phyloP scores from a whole-genome alignment of 2,329 filamentous ascomycete species.

The Cryoendolithus antarcticus region DNA sequence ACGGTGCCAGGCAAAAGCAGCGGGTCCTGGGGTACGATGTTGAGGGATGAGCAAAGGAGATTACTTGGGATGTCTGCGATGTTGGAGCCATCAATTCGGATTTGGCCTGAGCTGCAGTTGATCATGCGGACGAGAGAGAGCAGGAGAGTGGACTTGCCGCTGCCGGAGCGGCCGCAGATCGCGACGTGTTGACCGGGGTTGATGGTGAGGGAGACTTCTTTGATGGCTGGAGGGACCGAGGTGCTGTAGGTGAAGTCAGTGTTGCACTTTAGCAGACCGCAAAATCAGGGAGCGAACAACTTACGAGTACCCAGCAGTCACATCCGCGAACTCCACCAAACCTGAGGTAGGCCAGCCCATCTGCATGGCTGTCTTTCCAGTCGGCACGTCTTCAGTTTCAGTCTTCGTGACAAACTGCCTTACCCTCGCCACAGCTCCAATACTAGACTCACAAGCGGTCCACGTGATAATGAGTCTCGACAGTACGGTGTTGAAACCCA shows the following conservation, averaged over 20 bases:
- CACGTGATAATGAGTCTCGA: not conserved
- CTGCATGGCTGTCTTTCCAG: no score
- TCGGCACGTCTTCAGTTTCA: no score
- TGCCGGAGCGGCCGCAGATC: conserved; percentile 19
- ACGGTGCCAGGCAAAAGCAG: conserved; percentile 72
- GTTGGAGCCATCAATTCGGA: conserved; percentile 38
- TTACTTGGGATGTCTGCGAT: conserved; percentile 14
- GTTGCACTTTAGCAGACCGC: no score
- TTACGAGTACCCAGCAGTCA: no score
- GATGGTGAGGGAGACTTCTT: not conserved
- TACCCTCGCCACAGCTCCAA: not conserved
- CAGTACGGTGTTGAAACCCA: not conserved
- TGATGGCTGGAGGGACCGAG: not conserved
- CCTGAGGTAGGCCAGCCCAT: no score
- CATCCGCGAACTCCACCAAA: no score
- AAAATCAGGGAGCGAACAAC: no score
- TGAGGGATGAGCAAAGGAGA: conserved; percentile 27
- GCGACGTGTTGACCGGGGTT: conserved; percentile 31
- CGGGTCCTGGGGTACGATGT: conserved; percentile 74
- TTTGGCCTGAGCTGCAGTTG: conserved; percentile 29
- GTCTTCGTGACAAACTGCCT: no score
- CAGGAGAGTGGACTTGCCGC: conserved; percentile 24
- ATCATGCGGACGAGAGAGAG: conserved; percentile 39
- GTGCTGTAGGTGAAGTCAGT: no score
- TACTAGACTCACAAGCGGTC: not conserved